Base-by-base conservation (phyloP, 139 green algal genomes). In the Penium margaritaceum region DNA sequence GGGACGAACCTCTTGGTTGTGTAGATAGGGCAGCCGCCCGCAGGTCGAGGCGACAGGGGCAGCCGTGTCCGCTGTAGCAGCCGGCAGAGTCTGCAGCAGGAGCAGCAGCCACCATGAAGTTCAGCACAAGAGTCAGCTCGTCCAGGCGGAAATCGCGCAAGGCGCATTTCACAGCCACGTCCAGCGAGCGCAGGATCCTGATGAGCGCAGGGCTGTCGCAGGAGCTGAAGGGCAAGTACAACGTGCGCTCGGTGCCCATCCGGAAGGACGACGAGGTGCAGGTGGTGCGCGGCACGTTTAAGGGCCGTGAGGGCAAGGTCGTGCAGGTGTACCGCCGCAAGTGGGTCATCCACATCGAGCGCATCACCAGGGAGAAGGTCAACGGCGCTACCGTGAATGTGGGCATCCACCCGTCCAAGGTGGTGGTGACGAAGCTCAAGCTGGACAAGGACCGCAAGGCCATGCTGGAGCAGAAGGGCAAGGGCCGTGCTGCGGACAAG, bases 271-370 rank as follows among this genome's bases (percentile, higher is more conserved):
- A 99, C 67, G 95, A 99, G 88, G 95, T 99, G 54, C 87, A 87
- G 54, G 89, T 99, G 27, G 90, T 96, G 6, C 83, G 95, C 36
- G 95, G 95, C 69, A 95, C 87, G 43, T 98, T 90, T 89, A 98
- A 98, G 90, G 89, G 88, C 64, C 88, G 92, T 41, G 92, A 98
- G 82, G 93, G 93, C 76, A 97, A 97, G 88, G 90, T 98, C 3
- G 86, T 94, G 12, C 82, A 91, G 74, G 95, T 98, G 39, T 99
- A 99, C 89, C 86, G 95, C 70, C 90, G 90, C 71, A 98, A 97
- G 88, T 99, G 95, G 95, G 90, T 98, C 36, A 98, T 99, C 84
- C 94, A 99, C 84, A 89, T 99, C 55, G 95, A 98, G 86, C 87
- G 95, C 67, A 90, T 99, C 80, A 95, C 91, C 14, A 83, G 93